Percentiles rank a stretch among this genome's conserved stretches.
Evolutionary conservation across 371 early-diverging fungal species (phyloP).

Genomic region (Rhizomucor pusillus): DNA sequence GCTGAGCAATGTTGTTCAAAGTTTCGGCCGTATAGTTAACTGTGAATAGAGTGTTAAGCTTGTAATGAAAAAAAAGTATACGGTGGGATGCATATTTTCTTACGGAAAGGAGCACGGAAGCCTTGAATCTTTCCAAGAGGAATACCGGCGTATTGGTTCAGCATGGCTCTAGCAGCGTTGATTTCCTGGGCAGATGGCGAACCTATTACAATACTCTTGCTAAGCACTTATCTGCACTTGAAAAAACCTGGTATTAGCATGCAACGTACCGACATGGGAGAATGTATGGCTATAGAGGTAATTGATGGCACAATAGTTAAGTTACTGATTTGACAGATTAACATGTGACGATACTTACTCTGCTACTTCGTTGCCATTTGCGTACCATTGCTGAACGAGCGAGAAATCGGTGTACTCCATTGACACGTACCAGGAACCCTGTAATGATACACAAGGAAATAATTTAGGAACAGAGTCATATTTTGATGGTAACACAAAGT

Average conservation of each 20-base stretch:
- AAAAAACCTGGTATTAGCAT: too few relatives aligned
- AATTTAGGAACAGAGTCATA: not conserved
- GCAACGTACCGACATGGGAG: slow-evolving; percentile 53
- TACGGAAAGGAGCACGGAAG: slow-evolving; percentile 71
- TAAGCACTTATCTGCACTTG: not conserved
- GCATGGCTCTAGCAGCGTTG: slow-evolving; percentile 50
- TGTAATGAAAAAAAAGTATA: not conserved
- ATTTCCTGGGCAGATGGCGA: slow-evolving; percentile 34
- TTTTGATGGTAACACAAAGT: slow-evolving; percentile 12
- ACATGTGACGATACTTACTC: slow-evolving; percentile 34
- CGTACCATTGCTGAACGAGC: slow-evolving; percentile 70
- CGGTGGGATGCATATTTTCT: slow-evolving; percentile 6
- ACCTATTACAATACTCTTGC: slow-evolving; percentile 19
- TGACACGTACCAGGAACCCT: slow-evolving; percentile 68
- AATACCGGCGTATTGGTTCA: slow-evolving; percentile 63
- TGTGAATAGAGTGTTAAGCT: slow-evolving; percentile 2
- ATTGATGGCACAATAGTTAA: not conserved
- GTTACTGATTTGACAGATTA: not conserved
- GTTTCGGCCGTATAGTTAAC: slow-evolving; percentile 64
- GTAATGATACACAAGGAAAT: slow-evolving; percentile 21
- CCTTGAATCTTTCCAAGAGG: slow-evolving; percentile 67
- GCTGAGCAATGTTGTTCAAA: slow-evolving; percentile 48
- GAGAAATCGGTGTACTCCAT: slow-evolving; percentile 67
- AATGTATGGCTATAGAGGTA: slow-evolving; percentile 55
- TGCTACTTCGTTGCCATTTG: slow-evolving; percentile 70